Evolutionary conservation across 495 filamentous ascomycete genomes (phyloP).

Genomic region (Penicillium alfredii): DNA sequence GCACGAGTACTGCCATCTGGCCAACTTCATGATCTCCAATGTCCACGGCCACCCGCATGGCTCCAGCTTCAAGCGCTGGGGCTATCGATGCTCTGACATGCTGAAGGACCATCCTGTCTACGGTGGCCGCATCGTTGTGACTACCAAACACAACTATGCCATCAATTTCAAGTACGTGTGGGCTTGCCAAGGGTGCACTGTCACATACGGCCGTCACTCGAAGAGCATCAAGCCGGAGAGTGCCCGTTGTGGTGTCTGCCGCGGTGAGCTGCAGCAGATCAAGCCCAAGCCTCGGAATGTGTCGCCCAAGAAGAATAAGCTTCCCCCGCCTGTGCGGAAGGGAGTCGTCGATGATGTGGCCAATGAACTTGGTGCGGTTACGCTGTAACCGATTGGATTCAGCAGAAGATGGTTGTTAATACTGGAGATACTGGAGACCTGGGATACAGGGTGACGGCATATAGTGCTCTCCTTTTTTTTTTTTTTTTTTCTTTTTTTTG

Average conservation of each 20-base stretch:
- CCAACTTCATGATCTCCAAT: constrained; percentile 74
- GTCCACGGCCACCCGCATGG: constrained; percentile 71
- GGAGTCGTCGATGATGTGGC: not conserved
- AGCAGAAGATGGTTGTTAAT: no score
- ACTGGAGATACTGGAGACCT: no score
- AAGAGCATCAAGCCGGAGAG: constrained; percentile 66
- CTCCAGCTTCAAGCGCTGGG: constrained; percentile 72
- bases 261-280: constrained; percentile 62
- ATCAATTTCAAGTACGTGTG: constrained; percentile 90
- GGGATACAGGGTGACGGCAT: no score
- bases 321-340: not conserved
- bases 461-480: no score
- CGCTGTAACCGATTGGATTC: not conserved
- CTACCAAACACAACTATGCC: constrained; percentile 79
- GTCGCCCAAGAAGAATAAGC: constrained; percentile 48
- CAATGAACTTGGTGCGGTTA: not conserved
- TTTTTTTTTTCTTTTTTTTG: no score
- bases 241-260: constrained; percentile 67
- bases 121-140: constrained; percentile 60
- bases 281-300: constrained; percentile 65
- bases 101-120: constrained; percentile 39
- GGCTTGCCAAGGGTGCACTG: constrained; percentile 63
- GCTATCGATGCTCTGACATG: constrained; percentile 38
- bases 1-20: constrained; percentile 93
- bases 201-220: constrained; percentile 70